Conservation (phyloP, 2,329 filamentous ascomycete species). For the Dactylellina cionopaga region DNA sequence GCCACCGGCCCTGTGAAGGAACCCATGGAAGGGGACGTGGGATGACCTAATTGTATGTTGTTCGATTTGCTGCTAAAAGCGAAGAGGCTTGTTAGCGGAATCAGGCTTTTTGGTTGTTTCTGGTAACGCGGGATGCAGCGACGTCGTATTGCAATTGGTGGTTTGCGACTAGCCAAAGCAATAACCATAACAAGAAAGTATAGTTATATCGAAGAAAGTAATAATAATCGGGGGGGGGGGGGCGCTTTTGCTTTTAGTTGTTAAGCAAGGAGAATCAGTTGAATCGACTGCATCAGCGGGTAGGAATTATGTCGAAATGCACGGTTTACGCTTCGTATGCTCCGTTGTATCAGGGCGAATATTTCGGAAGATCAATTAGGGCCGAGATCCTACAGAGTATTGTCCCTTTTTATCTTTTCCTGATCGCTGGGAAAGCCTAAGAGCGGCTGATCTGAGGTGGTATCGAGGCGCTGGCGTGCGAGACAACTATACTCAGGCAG, state of each 20-base stretch:
- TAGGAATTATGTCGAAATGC: too few relatives aligned
- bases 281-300: too few relatives aligned
- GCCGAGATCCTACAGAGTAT: conserved; percentile 27
- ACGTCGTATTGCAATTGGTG: too few relatives aligned
- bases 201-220: too few relatives aligned
- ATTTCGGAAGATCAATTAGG: conserved; percentile 15
- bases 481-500: too few relatives aligned
- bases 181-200: conserved; percentile 1
- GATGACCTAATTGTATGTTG: background rate
- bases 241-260: conserved; percentile 8
- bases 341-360: conserved; percentile 35
- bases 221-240: conserved; percentile 19
- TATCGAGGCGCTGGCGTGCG: conserved; percentile 38
- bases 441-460: conserved; percentile 49
- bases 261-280: too few relatives aligned
- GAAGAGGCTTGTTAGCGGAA: conserved; percentile 31
- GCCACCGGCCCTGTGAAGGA: conserved; percentile 45
- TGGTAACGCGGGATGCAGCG: conserved; percentile 43
- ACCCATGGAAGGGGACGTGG: conserved; percentile 23
- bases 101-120: conserved; percentile 33
- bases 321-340: conserved; percentile 23
- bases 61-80: conserved; percentile 18
- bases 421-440: conserved; percentile 25
- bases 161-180: background rate
- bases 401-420: conserved; percentile 6